Conservation (phyloP, 306 rosid species). For the Psophocarpus tetragonolobus region DNA sequence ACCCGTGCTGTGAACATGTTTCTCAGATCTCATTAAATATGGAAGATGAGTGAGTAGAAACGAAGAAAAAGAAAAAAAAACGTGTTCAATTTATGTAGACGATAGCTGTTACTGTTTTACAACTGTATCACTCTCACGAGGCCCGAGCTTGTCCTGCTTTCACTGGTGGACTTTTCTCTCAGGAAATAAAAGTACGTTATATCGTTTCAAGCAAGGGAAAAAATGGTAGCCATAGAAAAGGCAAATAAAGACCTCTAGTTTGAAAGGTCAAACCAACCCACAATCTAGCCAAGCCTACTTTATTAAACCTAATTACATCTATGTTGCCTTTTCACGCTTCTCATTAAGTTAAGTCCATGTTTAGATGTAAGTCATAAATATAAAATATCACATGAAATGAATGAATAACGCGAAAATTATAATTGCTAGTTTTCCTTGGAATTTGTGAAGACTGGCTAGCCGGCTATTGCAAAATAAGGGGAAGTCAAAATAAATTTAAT, state of each 20-base stretch:
- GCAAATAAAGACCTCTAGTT: not conserved
- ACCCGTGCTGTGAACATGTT: not conserved
- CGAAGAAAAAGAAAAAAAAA: conserved; percentile 7
- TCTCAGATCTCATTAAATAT: conserved; percentile 11
- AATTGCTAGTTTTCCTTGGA: no score
- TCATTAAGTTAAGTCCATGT: not conserved
- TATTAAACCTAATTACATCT: not conserved
- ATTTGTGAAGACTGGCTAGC: no score
- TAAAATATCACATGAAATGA: not conserved
- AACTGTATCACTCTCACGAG: not conserved
- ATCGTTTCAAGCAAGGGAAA: not conserved
- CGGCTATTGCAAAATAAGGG: no score
- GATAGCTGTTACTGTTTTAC: not conserved
- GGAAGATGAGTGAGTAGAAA: not conserved
- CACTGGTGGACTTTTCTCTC: not conserved
- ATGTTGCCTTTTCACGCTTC: not conserved
- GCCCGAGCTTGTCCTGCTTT: not conserved
- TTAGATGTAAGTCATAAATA: not conserved
- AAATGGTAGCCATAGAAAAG: not conserved
- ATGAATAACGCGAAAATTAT: not conserved
- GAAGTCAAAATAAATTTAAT: no score
- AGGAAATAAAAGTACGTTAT: not conserved
- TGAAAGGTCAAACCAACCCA: conserved; percentile 36
- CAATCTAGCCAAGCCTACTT: not conserved
- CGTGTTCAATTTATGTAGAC: conserved; percentile 75